Evolutionary conservation across 441 rosid species (phyloP).

Genomic region (Syzygium malaccense): DNA sequence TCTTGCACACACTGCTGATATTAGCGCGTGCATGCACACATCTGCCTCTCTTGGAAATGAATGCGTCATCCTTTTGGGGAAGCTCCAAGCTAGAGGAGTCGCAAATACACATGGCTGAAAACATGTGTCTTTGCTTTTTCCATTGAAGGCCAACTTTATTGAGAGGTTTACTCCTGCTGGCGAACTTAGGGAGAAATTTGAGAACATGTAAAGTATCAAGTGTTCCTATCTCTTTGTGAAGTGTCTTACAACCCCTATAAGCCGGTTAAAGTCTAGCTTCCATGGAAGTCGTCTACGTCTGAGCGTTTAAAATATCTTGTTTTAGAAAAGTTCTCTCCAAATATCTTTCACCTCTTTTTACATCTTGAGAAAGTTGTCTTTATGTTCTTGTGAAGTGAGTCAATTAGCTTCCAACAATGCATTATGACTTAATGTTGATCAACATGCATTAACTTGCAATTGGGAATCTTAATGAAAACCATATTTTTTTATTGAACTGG

Average conservation of each 20-base stretch:
- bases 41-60: not conserved
- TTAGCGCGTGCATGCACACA: not conserved
- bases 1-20: not conserved
- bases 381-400: not conserved
- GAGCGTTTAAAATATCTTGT: not conserved
- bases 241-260: not conserved
- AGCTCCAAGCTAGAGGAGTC: not conserved
- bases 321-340: not conserved
- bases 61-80: not conserved
- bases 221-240: not conserved
- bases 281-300: not conserved
- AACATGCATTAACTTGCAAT: not conserved
- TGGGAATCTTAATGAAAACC: not conserved
- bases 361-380: not conserved
- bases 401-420: not conserved
- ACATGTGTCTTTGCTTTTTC: not conserved
- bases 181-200: not conserved
- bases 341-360: not conserved
- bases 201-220: not conserved
- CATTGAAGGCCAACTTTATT: not conserved
- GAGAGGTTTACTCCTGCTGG: not conserved
- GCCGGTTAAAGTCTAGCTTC: not conserved
- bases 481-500: not conserved
- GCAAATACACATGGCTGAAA: not conserved
- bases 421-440: not conserved